Evolutionary conservation across 768 basidiomycete species (phyloP).

Genomic region (Nidularia pulvinata): DNA sequence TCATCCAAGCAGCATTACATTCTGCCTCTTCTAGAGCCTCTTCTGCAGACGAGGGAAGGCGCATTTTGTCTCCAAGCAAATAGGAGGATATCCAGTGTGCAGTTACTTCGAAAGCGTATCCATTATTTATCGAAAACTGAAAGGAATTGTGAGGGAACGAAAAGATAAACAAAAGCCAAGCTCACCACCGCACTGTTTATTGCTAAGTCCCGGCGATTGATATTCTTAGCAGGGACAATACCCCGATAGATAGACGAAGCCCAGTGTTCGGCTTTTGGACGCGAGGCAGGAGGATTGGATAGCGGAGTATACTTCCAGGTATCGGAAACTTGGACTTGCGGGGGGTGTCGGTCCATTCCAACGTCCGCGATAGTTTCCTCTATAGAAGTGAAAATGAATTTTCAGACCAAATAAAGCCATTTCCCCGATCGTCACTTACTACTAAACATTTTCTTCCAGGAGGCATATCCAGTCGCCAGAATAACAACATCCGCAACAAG

Average conservation of each 20-base stretch:
- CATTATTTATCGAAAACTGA: constrained; percentile 56
- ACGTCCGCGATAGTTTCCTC: constrained; percentile 45
- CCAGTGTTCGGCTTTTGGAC: constrained; percentile 29
- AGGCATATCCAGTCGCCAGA: constrained; percentile 64
- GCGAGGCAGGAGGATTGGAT: constrained; percentile 32
- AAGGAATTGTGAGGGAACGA: neutral
- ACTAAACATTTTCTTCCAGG: constrained; percentile 44
- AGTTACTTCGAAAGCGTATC: constrained; percentile 51
- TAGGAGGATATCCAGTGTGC: constrained; percentile 70
- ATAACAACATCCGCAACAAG: constrained; percentile 46
- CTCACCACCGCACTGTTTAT: constrained; percentile 62
- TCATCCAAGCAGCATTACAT: constrained; percentile 49
- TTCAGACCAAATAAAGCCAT: neutral
- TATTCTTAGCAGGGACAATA: constrained; percentile 59
- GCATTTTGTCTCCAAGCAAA: constrained; percentile 54
- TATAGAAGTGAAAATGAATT: constrained; percentile 14
- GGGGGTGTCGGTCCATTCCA: constrained; percentile 43
- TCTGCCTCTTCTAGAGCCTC: constrained; percentile 45
- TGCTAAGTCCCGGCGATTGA: constrained; percentile 55
- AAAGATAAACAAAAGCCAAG: constrained; percentile 1
- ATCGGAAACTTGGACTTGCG: constrained; percentile 10
- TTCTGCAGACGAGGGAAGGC: constrained; percentile 41
- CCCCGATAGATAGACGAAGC: constrained; percentile 58
- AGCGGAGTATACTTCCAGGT: constrained; percentile 38
- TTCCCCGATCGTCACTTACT: constrained; percentile 12